Evolutionary conservation across 495 filamentous ascomycete genomes (phyloP).

Genomic region (Daldinia childiae): DNA sequence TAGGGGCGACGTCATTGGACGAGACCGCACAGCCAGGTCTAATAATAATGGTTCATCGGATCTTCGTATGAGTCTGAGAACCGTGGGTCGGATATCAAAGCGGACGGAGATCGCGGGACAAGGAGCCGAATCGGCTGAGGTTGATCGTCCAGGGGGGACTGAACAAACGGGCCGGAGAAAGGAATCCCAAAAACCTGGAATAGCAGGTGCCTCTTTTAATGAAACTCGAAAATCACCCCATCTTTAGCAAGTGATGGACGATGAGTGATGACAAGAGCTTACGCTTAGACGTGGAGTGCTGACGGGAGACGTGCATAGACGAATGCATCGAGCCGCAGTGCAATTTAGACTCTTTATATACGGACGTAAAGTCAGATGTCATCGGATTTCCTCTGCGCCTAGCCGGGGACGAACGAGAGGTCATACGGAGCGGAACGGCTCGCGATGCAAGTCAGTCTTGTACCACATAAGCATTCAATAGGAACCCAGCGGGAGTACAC

Average conservation of each 20-base stretch:
- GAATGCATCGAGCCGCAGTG: slow-evolving; percentile 39
- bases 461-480: slow-evolving; percentile 13
- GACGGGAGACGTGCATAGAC: slow-evolving; percentile 30
- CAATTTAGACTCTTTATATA: slow-evolving; percentile 23
- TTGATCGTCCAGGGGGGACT: slow-evolving; percentile 23
- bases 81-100: slow-evolving; percentile 35
- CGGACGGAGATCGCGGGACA: slow-evolving; percentile 39
- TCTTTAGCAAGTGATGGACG: slow-evolving; percentile 7
- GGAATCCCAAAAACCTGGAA: slow-evolving; percentile 23
- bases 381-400: slow-evolving; percentile 28
- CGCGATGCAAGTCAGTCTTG: slow-evolving; percentile 23
- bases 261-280: not conserved
- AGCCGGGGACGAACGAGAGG: slow-evolving; percentile 21
- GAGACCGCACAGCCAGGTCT: slow-evolving; percentile 1
- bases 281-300: slow-evolving; percentile 1
- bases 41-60: slow-evolving; percentile 25
- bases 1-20: slow-evolving; percentile 34
- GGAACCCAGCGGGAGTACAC: slow-evolving; percentile 7
- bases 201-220: slow-evolving; percentile 9
- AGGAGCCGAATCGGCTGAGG: slow-evolving; percentile 41
- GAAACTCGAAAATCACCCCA: slow-evolving; percentile 10
- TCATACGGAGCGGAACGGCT: slow-evolving; percentile 35
- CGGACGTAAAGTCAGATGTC: slow-evolving; percentile 30
- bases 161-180: slow-evolving; percentile 29
- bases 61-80: slow-evolving; percentile 29